phyloP scores from a whole-genome alignment of 2,329 filamentous ascomycete species.

The Chaetothyriales sp. region DNA sequence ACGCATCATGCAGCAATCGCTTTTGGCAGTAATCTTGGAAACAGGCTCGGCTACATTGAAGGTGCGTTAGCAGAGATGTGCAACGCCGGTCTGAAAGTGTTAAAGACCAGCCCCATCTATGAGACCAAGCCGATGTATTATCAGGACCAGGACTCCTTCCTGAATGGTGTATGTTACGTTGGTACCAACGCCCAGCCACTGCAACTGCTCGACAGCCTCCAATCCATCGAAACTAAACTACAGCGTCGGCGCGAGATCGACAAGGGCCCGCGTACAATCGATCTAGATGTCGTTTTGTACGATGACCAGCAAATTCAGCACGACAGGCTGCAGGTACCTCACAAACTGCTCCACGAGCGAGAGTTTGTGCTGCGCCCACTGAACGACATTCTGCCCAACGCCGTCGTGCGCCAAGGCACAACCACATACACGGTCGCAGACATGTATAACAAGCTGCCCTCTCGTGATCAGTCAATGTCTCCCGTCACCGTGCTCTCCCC shows the following conservation, averaged over 20 bases:
- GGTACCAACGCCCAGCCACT: slow-evolving; percentile 65
- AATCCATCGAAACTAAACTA: slow-evolving; percentile 67
- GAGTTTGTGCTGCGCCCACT: slow-evolving; percentile 88
- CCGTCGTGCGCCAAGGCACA: neutral
- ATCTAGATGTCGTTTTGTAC: slow-evolving; percentile 83
- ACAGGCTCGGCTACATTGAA: slow-evolving; percentile 75
- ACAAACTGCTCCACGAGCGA: slow-evolving; percentile 71
- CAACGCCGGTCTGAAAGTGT: slow-evolving; percentile 55
- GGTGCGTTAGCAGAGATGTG: slow-evolving; percentile 68
- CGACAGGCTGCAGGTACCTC: slow-evolving; percentile 68
- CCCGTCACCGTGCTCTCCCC: slow-evolving; percentile 27
- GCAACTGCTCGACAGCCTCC: slow-evolving; percentile 63
- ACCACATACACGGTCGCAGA: neutral
- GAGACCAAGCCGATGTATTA: slow-evolving; percentile 98
- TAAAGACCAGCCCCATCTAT: slow-evolving; percentile 75
- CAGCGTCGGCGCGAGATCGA: slow-evolving; percentile 75
- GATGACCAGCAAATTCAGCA: slow-evolving; percentile 51
- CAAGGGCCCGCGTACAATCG: slow-evolving; percentile 89
- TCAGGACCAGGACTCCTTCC: slow-evolving; percentile 69
- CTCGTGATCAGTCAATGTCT: slow-evolving; percentile 21
- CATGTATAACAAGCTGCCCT: slow-evolving; percentile 28
- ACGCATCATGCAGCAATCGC: slow-evolving; percentile 58
- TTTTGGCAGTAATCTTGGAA: slow-evolving; percentile 81
- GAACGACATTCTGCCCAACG: slow-evolving; percentile 38
- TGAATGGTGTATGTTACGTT: slow-evolving; percentile 73